These are phyloP conservation scores for Geosmithia flava DNA, from an alignment of 2,329 filamentous ascomycete species.

Conservation along the genomic window DNA sequence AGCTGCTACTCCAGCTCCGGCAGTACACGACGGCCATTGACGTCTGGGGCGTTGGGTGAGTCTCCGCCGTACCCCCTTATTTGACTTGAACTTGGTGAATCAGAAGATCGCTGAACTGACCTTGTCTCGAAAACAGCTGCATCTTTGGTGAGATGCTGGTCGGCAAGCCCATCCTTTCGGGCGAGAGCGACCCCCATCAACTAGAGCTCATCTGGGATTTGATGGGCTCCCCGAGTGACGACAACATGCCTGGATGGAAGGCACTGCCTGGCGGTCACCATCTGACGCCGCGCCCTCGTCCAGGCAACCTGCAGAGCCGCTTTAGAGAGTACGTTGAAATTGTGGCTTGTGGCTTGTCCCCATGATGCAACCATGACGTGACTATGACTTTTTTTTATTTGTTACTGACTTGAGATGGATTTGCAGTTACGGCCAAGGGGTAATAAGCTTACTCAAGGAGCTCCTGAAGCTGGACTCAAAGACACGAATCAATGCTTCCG, in stretches of 20 bases:
- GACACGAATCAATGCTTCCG: conserved; percentile 80
- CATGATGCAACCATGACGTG: too few relatives aligned
- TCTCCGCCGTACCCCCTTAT: not conserved
- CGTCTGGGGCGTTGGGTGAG: conserved; percentile 93
- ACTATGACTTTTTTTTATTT: not conserved
- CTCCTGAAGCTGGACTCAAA: conserved; percentile 83
- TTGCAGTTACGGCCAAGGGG: conserved; percentile 50
- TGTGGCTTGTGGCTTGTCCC: not conserved
- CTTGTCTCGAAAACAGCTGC: conserved; percentile 41
- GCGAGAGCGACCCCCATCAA: conserved; percentile 80
- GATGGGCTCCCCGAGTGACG: conserved; percentile 78
- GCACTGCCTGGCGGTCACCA: conserved; percentile 70
- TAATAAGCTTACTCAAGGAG: conserved; percentile 69
- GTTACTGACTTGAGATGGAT: conserved; percentile 7
- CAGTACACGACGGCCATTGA: conserved; percentile 97
- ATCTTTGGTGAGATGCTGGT: conserved; percentile 98
- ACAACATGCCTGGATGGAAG: conserved; percentile 88
- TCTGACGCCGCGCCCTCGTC: conserved; percentile 47
- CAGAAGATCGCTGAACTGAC: not conserved
- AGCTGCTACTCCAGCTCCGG: conserved; percentile 77
- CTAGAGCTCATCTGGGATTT: conserved; percentile 89
- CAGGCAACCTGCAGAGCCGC: conserved; percentile 54
- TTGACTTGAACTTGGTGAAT: not conserved
- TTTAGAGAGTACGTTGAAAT: conserved; percentile 54
- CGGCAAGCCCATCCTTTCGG: conserved; percentile 82